These are phyloP conservation scores for Plectosphaerella sp. DNA, from an alignment of 2,329 filamentous ascomycete genomes.

Conservation along the genomic window DNA sequence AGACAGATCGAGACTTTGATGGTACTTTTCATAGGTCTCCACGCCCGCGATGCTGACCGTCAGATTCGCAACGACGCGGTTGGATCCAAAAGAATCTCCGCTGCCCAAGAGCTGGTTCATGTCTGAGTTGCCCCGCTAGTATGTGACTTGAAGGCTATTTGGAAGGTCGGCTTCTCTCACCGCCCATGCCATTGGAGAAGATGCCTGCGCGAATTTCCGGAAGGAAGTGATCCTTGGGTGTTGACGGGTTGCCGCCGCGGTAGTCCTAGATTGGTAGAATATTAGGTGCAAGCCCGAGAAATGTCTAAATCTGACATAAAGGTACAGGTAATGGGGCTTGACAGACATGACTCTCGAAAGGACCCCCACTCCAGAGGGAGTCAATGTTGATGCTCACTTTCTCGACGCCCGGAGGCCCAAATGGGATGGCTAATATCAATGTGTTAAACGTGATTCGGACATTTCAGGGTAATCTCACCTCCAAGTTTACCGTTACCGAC, in stretches of 20 bases:
- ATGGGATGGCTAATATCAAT: conserved; percentile 28
- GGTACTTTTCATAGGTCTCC: conserved; percentile 25
- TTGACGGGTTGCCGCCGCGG: conserved; percentile 39
- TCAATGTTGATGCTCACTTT: conserved; percentile 42
- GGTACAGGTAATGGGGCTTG: not conserved
- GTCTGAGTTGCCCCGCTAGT: conserved; percentile 13
- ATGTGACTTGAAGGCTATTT: too few relatives aligned
- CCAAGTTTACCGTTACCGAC: conserved; percentile 45
- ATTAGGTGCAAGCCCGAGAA: too few relatives aligned
- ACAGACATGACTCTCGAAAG: conserved; percentile 36
- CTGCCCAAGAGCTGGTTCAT: conserved; percentile 32
- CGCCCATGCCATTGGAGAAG: conserved; percentile 44
- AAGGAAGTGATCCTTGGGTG: conserved; percentile 26
- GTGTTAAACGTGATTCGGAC: not conserved
- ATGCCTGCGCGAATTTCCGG: conserved; percentile 39
- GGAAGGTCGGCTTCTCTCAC: conserved; percentile 14
- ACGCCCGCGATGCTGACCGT: conserved; percentile 30
- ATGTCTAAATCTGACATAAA: too few relatives aligned
- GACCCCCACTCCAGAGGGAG: conserved; percentile 44
- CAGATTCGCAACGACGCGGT: conserved; percentile 41
- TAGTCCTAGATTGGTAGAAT: conserved; percentile 25
- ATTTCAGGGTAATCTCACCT: conserved; percentile 19
- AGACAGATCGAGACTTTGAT: conserved; percentile 35
- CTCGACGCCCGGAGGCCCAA: conserved; percentile 36
- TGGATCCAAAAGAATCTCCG: conserved; percentile 36